phyloP scores from a whole-genome alignment of 2,329 filamentous ascomycete genomes.

The Aspergillus sp. region DNA sequence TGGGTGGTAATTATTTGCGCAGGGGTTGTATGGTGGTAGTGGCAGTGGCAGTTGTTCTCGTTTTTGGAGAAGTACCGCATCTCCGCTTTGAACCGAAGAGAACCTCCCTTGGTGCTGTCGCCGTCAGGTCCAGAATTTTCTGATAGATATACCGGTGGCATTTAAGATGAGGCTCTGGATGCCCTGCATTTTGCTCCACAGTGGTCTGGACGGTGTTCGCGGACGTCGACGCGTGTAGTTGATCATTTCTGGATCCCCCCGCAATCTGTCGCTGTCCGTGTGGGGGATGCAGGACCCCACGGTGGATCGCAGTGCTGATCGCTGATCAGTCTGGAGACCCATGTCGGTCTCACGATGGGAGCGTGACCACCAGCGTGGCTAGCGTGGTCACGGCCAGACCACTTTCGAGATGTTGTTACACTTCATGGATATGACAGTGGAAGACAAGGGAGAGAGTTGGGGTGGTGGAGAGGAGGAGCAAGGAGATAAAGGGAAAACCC shows the following conservation, averaged over 20 bases:
- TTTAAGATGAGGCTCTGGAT: neutral
- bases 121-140: neutral
- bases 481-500: no score
- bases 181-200: slow-evolving; percentile 2
- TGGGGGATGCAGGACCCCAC: neutral
- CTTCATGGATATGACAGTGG: neutral
- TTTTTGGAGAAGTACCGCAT: neutral
- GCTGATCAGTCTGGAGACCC: neutral
- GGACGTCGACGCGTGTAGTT: neutral
- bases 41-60: neutral
- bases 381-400: no score
- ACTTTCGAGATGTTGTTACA: neutral
- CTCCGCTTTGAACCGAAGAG: neutral
- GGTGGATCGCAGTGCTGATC: neutral
- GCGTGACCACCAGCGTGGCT: no score
- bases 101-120: neutral
- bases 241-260: neutral
- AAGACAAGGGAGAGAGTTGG: neutral
- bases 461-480: neutral
- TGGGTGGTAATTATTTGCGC: neutral
- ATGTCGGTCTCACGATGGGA: neutral
- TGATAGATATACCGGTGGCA: neutral
- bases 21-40: neutral
- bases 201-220: neutral
- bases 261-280: neutral